Evolutionary conservation across 345 rosid species (phyloP).

Genomic region (Laguncularia racemosa): DNA sequence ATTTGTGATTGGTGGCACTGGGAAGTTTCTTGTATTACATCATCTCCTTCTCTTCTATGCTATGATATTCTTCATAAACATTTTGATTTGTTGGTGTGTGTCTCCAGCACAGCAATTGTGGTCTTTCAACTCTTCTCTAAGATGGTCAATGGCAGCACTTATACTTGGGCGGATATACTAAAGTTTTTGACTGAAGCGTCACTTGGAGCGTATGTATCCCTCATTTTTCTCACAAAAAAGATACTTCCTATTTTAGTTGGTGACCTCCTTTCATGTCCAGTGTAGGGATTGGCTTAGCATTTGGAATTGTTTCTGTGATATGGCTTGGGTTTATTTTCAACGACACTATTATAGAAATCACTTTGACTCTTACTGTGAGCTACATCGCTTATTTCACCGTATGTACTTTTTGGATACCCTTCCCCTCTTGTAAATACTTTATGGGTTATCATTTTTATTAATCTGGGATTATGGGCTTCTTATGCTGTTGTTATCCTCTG

Average conservation of each 20-base stretch:
- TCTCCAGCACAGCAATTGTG: conserved; percentile 87
- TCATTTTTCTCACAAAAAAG: conserved; percentile 7
- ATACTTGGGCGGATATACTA: conserved; percentile 44
- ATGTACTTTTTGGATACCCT: conserved; percentile 23
- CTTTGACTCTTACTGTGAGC: conserved; percentile 91
- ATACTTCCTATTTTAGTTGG: not conserved
- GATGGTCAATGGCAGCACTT: conserved; percentile 70
- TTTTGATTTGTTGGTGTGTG: conserved; percentile 7
- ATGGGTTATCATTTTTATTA: no score
- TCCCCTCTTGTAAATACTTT: no score
- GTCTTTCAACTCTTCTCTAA: conserved; percentile 82
- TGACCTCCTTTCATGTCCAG: conserved; percentile 39
- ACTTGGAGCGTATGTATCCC: conserved; percentile 85
- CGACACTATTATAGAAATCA: conserved; percentile 85
- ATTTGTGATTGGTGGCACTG: conserved; percentile 5
- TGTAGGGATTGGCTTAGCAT: conserved; percentile 85
- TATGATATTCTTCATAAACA: not conserved
- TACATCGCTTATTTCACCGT: conserved; percentile 82
- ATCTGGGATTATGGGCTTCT: no score
- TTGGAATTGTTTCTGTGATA: conserved; percentile 79
- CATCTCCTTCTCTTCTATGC: no score
- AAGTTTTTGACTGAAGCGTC: conserved; percentile 62
- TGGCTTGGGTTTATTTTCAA: conserved; percentile 94
- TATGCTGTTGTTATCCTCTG: no score
- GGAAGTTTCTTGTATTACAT: no score